These are phyloP conservation scores for Parsonsia alboflavescens DNA, from an alignment of 257 asterid species.

Conservation along the genomic window DNA sequence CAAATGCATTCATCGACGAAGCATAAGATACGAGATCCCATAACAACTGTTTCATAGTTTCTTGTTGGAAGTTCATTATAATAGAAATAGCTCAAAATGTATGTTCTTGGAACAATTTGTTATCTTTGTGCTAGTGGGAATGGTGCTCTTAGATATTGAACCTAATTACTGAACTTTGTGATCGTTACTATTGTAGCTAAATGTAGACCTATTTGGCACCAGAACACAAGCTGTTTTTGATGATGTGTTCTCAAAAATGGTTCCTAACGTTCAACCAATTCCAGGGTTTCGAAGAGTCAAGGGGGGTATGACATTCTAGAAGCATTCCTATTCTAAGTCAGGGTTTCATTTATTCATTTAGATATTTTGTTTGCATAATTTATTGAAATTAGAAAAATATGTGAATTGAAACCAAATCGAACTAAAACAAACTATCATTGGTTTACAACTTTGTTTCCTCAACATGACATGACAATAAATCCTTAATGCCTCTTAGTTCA, in stretches of 20 bases:
- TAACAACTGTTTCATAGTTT: neutral
- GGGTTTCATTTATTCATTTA: no score
- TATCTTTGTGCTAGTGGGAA: neutral
- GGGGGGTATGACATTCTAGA: conserved; percentile 40
- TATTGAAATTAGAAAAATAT: no score
- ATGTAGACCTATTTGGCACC: conserved; percentile 35
- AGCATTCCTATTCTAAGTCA: neutral
- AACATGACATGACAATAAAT: no score
- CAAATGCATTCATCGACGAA: neutral
- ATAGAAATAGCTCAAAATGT: no score
- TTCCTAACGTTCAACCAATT: conserved; percentile 58
- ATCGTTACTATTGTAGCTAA: conserved; percentile 28
- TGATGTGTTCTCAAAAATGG: conserved; percentile 45
- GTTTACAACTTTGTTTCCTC: no score
- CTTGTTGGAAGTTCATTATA: neutral
- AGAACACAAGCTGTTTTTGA: conserved; percentile 48
- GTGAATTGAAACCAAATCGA: no score
- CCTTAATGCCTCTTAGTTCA: no score
- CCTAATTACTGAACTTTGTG: conserved; percentile 7
- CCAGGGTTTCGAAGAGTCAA: conserved; percentile 69
- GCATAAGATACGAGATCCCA: neutral
- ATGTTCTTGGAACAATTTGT: neutral
- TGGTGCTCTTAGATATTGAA: neutral
- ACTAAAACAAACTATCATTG: no score
- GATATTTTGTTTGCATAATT: no score